Percentiles rank a stretch among this genome's conserved stretches.
Evolutionary conservation across 1,139 yeast genomes (phyloP).

Genomic region (Candida sanyaensis): DNA sequence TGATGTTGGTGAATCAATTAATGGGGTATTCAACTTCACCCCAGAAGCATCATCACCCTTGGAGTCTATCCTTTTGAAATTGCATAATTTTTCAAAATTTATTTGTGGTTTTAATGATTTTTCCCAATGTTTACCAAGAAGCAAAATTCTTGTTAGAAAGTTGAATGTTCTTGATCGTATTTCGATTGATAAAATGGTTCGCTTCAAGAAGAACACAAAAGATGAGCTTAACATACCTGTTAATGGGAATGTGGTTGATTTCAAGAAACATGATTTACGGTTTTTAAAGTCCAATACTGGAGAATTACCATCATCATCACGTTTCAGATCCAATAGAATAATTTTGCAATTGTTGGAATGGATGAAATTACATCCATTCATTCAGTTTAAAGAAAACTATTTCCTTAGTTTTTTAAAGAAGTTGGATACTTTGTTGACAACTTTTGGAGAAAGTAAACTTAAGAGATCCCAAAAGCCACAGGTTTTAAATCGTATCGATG

Average conservation of each 20-base stretch:
- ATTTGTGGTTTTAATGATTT: constrained; percentile 15
- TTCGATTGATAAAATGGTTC: constrained; percentile 12
- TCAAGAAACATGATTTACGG: constrained; percentile 37
- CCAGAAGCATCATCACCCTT: constrained; percentile 6
- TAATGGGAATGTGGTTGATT: constrained; percentile 37
- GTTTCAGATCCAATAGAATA: constrained; percentile 20
- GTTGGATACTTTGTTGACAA: constrained; percentile 14
- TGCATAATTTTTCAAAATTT: constrained; percentile 18
- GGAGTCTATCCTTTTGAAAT: constrained; percentile 13
- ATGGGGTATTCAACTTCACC: constrained; percentile 11
- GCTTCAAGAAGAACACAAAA: not conserved
- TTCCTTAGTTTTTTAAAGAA: constrained; percentile 20
- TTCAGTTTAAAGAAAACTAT: constrained; percentile 30
- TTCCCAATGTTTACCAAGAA: constrained; percentile 12
- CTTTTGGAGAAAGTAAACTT: constrained; percentile 13
- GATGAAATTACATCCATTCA: constrained; percentile 41
- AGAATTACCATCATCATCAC: constrained; percentile 14
- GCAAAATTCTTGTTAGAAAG: constrained; percentile 14
- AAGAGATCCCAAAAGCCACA: constrained; percentile 18
- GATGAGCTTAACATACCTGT: constrained; percentile 15
- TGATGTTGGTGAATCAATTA: constrained; percentile 8
- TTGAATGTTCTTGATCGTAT: constrained; percentile 17
- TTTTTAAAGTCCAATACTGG: constrained; percentile 20
- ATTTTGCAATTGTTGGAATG: constrained; percentile 40
- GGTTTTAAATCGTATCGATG: constrained; percentile 18